Conservation (phyloP, 23 red algal genomes). For the Gracilaria caudata region DNA sequence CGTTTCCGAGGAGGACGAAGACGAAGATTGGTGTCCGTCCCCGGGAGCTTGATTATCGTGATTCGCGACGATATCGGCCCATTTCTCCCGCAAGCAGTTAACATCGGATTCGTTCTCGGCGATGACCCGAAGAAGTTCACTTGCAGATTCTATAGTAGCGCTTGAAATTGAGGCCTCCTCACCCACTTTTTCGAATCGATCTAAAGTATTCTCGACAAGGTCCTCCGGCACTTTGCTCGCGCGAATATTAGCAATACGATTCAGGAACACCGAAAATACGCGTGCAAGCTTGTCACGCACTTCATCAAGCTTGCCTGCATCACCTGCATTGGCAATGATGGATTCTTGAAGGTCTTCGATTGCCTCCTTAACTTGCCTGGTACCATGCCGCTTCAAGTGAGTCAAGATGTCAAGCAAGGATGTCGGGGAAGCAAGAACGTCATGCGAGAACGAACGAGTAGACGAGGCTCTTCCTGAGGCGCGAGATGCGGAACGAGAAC, state of each 20-base stretch:
- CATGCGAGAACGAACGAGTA: neutral
- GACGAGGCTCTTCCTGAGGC: conserved; percentile 1
- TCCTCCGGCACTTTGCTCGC: conserved; percentile 9
- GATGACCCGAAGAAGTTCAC: conserved; percentile 14
- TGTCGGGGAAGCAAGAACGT: conserved; percentile 6
- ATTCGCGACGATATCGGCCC: neutral
- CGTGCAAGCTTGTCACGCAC: conserved; percentile 23
- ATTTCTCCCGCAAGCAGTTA: neutral
- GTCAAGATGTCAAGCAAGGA: neutral
- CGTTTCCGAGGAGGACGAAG: conserved; percentile 11
- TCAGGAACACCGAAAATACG: conserved; percentile 40
- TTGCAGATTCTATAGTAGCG: conserved; percentile 23
- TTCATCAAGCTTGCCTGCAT: conserved; percentile 19
- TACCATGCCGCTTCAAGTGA: conserved; percentile 5
- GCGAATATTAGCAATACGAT: neutral
- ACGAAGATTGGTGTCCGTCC: neutral
- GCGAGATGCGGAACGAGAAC: conserved; percentile 18
- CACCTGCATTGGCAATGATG: neutral
- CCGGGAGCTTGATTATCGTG: neutral
- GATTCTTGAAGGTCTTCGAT: conserved; percentile 21
- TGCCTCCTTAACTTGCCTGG: neutral
- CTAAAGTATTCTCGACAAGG: conserved; percentile 1
- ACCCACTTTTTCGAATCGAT: conserved; percentile 3
- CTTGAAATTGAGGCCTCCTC: conserved; percentile 9
- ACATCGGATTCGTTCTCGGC: neutral